phyloP scores from a whole-genome alignment of 441 rosid genomes.

The Euphorbia schlechtendalii region DNA sequence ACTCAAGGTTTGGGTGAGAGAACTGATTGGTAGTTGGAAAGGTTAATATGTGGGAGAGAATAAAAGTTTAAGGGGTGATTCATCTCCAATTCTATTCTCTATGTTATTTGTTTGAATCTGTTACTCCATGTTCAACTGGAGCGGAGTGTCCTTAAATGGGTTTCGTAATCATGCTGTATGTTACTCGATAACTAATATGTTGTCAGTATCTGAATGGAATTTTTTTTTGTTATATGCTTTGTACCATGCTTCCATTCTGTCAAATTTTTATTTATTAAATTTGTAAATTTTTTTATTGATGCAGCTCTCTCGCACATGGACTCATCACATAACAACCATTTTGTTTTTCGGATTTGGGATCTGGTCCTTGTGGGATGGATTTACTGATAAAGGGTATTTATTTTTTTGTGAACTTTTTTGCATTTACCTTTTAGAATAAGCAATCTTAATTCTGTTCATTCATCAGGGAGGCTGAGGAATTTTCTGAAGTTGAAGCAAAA shows the following conservation, averaged over 20 bases:
- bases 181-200: not conserved
- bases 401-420: not conserved
- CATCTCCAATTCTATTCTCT: too few species aligned
- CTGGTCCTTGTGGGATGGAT: slow-evolving; percentile 88
- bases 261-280: not conserved
- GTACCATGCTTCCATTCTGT: not conserved
- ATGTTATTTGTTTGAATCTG: not conserved
- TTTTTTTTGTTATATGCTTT: not conserved
- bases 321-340: slow-evolving; percentile 74
- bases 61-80: not conserved
- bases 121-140: not conserved
- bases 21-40: not conserved
- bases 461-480: slow-evolving; percentile 69
- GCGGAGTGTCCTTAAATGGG: not conserved
- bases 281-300: slow-evolving; percentile 15
- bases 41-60: not conserved
- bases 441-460: slow-evolving; percentile 9
- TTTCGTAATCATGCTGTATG: not conserved
- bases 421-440: slow-evolving; percentile 5
- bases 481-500: slow-evolving; percentile 90
- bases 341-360: slow-evolving; percentile 79
- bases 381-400: slow-evolving; percentile 55
- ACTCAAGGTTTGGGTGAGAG: not conserved
- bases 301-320: slow-evolving; percentile 87
- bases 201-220: slow-evolving; percentile 1